phyloP scores from a whole-genome alignment of 2,329 filamentous ascomycete genomes.

The Paracamarosporium sp. region DNA sequence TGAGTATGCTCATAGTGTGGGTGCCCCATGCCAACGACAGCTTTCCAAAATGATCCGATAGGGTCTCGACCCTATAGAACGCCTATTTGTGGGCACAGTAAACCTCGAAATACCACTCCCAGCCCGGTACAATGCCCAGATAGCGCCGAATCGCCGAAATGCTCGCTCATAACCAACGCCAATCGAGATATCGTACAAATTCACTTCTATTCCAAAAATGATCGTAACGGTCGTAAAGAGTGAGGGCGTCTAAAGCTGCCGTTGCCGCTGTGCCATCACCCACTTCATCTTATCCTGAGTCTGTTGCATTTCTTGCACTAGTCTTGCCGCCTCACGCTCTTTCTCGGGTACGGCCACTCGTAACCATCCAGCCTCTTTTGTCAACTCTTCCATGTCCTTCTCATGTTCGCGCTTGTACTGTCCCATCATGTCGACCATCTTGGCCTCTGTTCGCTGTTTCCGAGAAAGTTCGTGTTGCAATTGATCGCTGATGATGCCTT shows the following conservation, averaged over 20 bases:
- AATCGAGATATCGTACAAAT: slow-evolving; percentile 11
- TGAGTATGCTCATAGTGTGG: background rate
- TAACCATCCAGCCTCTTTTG: slow-evolving; percentile 62
- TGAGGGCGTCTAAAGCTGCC: slow-evolving; percentile 15
- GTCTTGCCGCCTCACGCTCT: slow-evolving; percentile 64
- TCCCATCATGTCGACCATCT: slow-evolving; percentile 66
- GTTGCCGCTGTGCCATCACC: slow-evolving; percentile 61
- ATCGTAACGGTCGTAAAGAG: slow-evolving; percentile 14
- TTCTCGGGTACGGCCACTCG: slow-evolving; percentile 62
- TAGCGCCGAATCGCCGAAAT: slow-evolving; percentile 10
- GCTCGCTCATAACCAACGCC: slow-evolving; percentile 13
- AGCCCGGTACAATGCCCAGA: slow-evolving; percentile 4
- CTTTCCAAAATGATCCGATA: background rate
- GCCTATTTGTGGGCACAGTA: background rate
- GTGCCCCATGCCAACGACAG: background rate
- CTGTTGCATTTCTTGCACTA: slow-evolving; percentile 44
- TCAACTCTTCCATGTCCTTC: slow-evolving; percentile 65
- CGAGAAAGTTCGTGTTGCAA: slow-evolving; percentile 72
- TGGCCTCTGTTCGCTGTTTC: slow-evolving; percentile 66
- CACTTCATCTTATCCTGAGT: slow-evolving; percentile 74
- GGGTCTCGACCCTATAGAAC: background rate
- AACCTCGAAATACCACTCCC: slow-evolving; percentile 1
- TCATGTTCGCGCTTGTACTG: slow-evolving; percentile 71
- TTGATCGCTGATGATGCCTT: slow-evolving; percentile 75
- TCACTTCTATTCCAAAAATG: slow-evolving; percentile 10